phyloP scores from a whole-genome alignment of 2,329 filamentous ascomycete species.

The Ophiocordyceps camponoti-saundersi region DNA sequence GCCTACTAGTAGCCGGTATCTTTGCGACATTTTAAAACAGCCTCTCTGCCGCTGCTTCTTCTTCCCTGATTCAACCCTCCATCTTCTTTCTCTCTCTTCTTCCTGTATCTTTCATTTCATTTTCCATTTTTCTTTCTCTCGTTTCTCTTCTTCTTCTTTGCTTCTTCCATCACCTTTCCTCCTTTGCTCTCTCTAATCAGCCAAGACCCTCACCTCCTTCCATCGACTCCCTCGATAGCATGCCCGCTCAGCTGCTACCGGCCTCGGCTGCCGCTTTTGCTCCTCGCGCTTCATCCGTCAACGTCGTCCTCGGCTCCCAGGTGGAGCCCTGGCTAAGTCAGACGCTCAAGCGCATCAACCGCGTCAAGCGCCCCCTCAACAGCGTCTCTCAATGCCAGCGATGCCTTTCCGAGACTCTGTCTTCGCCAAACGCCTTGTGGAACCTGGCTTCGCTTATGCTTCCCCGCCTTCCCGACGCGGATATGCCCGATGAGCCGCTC shows the following conservation, averaged over 20 bases:
- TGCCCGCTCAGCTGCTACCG: conserved; percentile 79
- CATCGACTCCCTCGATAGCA: background rate
- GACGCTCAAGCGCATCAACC: conserved; percentile 91
- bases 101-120: background rate
- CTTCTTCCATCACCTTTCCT: background rate
- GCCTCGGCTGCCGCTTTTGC: conserved; percentile 94
- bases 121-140: background rate
- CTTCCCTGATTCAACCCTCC: background rate
- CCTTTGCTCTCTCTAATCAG: too few species aligned
- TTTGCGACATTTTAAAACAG: background rate
- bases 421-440: conserved; percentile 83
- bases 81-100: background rate
- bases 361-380: conserved; percentile 92
- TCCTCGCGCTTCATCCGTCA: conserved; percentile 75
- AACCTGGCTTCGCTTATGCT: conserved; percentile 86
- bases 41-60: background rate
- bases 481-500: conserved; percentile 67
- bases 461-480: conserved; percentile 70
- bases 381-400: conserved; percentile 88
- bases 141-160: background rate
- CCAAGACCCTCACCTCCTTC: background rate
- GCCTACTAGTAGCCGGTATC: too few species aligned
- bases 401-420: conserved; percentile 89
- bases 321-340: conserved; percentile 94
- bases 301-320: conserved; percentile 82